Base-by-base conservation (phyloP, 1,139 yeast species). In the Candida dubliniensis region DNA sequence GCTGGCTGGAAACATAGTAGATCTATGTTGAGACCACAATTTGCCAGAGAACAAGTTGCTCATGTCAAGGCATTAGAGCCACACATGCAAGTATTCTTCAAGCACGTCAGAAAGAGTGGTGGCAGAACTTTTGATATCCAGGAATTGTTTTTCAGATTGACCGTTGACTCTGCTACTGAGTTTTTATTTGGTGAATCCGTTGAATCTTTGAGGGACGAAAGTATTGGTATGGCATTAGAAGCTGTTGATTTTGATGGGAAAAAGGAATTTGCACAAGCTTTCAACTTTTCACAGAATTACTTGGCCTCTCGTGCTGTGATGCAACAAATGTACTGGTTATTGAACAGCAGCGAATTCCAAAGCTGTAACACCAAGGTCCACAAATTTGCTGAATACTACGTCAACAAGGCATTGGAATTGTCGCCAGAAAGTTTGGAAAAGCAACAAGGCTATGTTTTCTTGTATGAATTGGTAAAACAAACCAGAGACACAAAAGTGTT, bases 141-240 rank as follows among this genome's bases (percentile, higher is more conserved):
- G 55, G 69, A 64, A 26, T 63, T 73, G 42, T 77, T 77, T 56
- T 79, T 72, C 60, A 61, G 62, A 47, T 62, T 80, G 39, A 80
- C 85, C 5, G 67, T 80, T 47, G 85, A 80, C 56, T 71, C 81
- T 23, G 77, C 84, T 4, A 74, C 83, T 12, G 83, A 80, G 58
- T 78, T 79, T 54, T 65, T 80, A 52, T 79, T 80, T 61, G 85
- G 85, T 11, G 79, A 74, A 55, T 70, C 79, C 9, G 76, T 74
- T 10, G 66, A 67, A 42, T 62, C 73, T 13, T 67, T 77, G 44
- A 56, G 60, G 37, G 67, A 64, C 45, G 63, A 59, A 11, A 46
- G 53, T 2, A 54, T 63, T 38, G 63, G 59, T 14, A 53, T 54
- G 41, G 23, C 44, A 5, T 39, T 40, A 8, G 46, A 45, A 5